Evolutionary conservation across 257 asterid species (phyloP).

Genomic region (Solanum rostratum): DNA sequence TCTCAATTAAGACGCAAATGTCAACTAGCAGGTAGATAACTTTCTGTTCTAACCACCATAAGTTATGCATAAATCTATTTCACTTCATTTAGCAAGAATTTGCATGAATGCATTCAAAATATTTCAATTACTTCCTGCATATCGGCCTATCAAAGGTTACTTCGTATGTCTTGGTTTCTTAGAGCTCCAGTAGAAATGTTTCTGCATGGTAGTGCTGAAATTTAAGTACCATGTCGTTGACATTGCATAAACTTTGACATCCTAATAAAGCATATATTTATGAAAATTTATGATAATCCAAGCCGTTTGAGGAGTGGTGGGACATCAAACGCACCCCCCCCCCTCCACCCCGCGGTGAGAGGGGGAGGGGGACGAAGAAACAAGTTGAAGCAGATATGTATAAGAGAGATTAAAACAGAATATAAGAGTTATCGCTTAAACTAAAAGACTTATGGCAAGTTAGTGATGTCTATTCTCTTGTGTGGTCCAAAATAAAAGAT

Average conservation of each 20-base stretch:
- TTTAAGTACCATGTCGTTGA: background rate
- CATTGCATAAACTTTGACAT: background rate
- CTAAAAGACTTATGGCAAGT: background rate
- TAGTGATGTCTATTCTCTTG: conserved; percentile 6
- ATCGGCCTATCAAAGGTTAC: background rate
- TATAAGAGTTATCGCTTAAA: background rate
- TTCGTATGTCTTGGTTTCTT: background rate
- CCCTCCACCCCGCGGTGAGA: background rate
- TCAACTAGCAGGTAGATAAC: background rate
- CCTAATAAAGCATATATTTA: background rate
- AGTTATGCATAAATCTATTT: background rate
- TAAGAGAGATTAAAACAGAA: background rate
- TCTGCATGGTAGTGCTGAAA: background rate
- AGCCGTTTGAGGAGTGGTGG: background rate
- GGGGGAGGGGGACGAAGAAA: background rate
- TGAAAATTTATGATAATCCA: background rate
- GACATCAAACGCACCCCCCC: background rate
- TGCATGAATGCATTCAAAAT: background rate
- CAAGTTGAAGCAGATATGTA: background rate
- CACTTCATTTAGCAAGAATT: background rate
- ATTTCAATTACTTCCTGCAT: background rate
- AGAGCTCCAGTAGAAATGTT: background rate
- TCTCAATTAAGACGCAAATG: background rate
- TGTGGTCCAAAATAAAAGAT: conserved; percentile 25
- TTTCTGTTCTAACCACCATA: background rate